phyloP scores from a whole-genome alignment of 768 basidiomycete species.

The Rossbeevera mucosa region DNA sequence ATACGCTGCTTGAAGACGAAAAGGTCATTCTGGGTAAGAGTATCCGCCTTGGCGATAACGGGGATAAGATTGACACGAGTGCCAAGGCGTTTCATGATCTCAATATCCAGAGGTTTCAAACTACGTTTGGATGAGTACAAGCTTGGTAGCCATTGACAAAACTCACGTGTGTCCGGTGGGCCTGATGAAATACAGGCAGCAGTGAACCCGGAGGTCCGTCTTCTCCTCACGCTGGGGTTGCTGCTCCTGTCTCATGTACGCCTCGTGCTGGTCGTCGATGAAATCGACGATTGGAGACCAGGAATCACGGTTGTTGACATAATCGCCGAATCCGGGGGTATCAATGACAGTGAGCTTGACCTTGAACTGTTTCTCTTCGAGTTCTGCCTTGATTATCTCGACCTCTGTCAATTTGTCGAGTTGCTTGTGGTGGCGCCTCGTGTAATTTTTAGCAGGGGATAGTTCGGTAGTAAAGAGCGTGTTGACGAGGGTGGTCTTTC shows the following conservation, averaged over 20 bases:
- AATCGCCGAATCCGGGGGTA: conserved; percentile 99
- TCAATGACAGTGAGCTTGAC: conserved; percentile 99
- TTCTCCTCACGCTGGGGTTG: conserved; percentile 95
- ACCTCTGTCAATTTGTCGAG: conserved; percentile 98
- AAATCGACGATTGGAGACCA: conserved; percentile 99
- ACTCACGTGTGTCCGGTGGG: conserved; percentile 95
- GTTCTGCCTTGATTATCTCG: conserved; percentile 98
- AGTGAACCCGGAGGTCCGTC: conserved; percentile 92
- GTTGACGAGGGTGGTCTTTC: conserved; percentile 97
- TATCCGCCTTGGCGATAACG: conserved; percentile 96
- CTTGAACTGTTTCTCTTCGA: conserved; percentile 98
- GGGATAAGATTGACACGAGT: conserved; percentile 98
- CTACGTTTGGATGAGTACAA: conserved; percentile 29
- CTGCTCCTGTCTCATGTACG: conserved; percentile 97
- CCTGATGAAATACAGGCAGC: conserved; percentile 95
- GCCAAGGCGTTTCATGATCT: conserved; percentile 99
- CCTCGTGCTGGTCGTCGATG: conserved; percentile 93
- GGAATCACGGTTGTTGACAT: conserved; percentile 99
- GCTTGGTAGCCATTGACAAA: not conserved
- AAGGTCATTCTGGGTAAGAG: conserved; percentile 90
- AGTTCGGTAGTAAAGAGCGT: conserved; percentile 98
- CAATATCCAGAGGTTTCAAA: conserved; percentile 95
- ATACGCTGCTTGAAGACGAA: conserved; percentile 90
- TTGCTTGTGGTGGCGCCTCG: conserved; percentile 85
- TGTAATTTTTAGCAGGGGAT: conserved; percentile 87